Conservation (phyloP, 352 stramenopile species). For the Phytophthora palmivora region DNA sequence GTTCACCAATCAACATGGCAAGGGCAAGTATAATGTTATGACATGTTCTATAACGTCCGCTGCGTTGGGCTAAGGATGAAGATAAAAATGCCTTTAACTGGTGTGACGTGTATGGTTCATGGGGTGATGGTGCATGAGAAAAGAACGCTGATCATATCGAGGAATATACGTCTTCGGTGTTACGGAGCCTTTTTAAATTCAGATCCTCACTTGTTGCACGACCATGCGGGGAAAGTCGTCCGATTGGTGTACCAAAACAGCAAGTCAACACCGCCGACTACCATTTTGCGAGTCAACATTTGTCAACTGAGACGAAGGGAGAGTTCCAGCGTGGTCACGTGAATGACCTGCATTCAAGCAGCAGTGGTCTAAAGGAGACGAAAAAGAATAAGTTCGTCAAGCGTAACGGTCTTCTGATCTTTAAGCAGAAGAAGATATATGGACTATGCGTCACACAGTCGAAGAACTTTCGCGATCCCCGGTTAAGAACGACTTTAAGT, state of each 20-base stretch:
- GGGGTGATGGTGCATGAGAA: neutral
- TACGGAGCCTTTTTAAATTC: neutral
- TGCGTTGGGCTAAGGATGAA: neutral
- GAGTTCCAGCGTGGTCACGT: neutral
- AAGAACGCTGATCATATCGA: neutral
- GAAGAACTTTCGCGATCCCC: too few relatives aligned
- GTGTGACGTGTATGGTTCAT: constrained; percentile 3
- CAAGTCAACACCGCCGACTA: too few relatives aligned
- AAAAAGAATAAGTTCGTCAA: too few relatives aligned
- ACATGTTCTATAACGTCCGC: constrained; percentile 2
- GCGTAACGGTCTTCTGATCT: too few relatives aligned
- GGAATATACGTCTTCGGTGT: constrained; percentile 1
- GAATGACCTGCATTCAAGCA: constrained; percentile 3
- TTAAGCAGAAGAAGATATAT: too few relatives aligned
- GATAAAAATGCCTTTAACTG: constrained; percentile 1
- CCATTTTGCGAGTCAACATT: neutral
- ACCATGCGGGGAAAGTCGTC: constrained; percentile 7
- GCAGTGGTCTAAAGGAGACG: too few relatives aligned
- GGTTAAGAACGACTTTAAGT: too few relatives aligned
- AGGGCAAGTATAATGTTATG: constrained; percentile 15
- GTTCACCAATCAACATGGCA: constrained; percentile 17
- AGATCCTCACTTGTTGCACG: constrained; percentile 10
- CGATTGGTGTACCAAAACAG: neutral
- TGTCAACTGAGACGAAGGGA: neutral
- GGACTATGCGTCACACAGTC: too few relatives aligned